Conservation (phyloP, 345 rosid genomes). For the Heritiera fomes region DNA sequence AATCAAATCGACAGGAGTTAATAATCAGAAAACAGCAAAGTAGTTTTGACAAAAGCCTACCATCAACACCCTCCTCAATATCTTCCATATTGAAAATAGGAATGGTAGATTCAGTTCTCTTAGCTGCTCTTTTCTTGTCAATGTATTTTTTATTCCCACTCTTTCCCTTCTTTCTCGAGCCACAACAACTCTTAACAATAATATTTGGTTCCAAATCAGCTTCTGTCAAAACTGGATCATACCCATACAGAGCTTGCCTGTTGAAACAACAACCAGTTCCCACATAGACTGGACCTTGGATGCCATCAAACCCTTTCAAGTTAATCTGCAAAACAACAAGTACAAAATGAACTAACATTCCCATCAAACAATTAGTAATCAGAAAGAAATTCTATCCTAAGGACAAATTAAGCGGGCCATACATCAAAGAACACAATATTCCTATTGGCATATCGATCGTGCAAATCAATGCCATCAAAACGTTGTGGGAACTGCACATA, state of each 20-base stretch:
- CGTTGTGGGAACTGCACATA: conserved; percentile 99
- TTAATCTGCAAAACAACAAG: conserved; percentile 62
- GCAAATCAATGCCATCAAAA: conserved; percentile 98
- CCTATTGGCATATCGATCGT: conserved; percentile 99
- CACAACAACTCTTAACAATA: conserved; percentile 93
- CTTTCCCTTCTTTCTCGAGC: conserved; percentile 89
- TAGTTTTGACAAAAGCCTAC: conserved; percentile 38
- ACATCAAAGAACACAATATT: conserved; percentile 99
- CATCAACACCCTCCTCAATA: conserved; percentile 96
- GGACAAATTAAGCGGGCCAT: conserved; percentile 33
- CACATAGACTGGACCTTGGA: conserved; percentile 98
- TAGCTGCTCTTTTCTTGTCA: conserved; percentile 77
- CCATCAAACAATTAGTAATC: not conserved
- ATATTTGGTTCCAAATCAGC: conserved; percentile 94
- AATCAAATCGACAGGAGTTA: not conserved
- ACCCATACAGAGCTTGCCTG: conserved; percentile 98
- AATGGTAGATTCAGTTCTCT: conserved; percentile 90
- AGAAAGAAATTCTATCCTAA: conserved; percentile 6
- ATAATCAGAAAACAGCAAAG: not conserved
- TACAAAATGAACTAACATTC: conserved; percentile 13
- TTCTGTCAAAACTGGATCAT: conserved; percentile 94
- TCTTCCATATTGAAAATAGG: conserved; percentile 99
- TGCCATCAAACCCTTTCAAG: conserved; percentile 95
- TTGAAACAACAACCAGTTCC: conserved; percentile 99
- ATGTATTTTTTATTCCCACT: conserved; percentile 63